Evolutionary conservation across 202 grass and related monocot species (phyloP).

Genomic region (Eragrostis tef): DNA sequence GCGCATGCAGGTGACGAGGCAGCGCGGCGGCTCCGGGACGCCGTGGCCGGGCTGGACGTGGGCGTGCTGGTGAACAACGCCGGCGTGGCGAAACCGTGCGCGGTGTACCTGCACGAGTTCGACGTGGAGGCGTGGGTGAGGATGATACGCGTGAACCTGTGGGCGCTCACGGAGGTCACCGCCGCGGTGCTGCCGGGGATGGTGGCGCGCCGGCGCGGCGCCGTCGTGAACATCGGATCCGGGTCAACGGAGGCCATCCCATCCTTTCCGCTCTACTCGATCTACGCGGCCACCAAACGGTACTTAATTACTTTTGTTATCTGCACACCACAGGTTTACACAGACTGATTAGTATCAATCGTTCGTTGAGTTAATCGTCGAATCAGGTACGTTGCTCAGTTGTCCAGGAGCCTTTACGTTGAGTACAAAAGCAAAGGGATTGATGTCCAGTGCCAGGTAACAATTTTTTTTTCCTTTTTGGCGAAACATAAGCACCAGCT

Average conservation of each 20-base stretch:
- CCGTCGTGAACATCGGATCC: conserved; percentile 62
- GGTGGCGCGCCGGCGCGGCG: conserved; percentile 50
- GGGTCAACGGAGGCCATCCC: conserved; percentile 47
- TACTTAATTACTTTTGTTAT: conserved; percentile 2
- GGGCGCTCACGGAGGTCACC: conserved; percentile 53
- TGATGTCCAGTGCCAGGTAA: conserved; percentile 40
- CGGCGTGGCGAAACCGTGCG: conserved; percentile 34
- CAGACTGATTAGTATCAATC: too few species aligned
- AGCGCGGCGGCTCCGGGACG: conserved; percentile 20
- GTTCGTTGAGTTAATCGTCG: too few species aligned
- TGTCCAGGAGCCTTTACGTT: conserved; percentile 37
- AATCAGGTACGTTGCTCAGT: conserved; percentile 33
- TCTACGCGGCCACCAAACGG: conserved; percentile 63
- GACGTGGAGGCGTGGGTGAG: conserved; percentile 45
- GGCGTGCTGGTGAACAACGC: conserved; percentile 74
- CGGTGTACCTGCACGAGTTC: conserved; percentile 60
- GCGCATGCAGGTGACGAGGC: conserved; percentile 29
- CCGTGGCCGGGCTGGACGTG: conserved; percentile 55
- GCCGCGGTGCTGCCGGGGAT: conserved; percentile 54
- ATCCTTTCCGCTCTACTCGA: conserved; percentile 58
- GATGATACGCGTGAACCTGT: conserved; percentile 59
- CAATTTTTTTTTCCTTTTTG: too few species aligned
- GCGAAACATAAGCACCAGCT: too few species aligned
- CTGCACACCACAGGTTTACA: too few species aligned
- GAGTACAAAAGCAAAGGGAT: conserved; percentile 47